Percentiles rank a stretch among this genome's conserved stretches.
Conservation (phyloP, 106 monocot genomes). For the Cymbidium sinense region DNA sequence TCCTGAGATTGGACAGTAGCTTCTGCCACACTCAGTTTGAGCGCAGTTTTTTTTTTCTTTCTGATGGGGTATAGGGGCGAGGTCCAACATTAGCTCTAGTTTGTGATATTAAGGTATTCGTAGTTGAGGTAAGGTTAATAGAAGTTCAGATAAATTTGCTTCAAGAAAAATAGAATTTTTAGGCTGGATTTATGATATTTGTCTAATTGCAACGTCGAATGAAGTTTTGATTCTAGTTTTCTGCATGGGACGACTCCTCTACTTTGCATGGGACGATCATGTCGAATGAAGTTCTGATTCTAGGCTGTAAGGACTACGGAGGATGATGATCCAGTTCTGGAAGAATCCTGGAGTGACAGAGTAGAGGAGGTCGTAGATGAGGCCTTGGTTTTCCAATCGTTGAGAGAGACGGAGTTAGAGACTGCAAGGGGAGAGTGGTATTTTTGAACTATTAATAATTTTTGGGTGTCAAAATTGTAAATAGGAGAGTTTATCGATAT, state of each 20-base stretch:
- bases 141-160: slow-evolving; percentile 3
- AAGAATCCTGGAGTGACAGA: no score
- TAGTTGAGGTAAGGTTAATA: not conserved
- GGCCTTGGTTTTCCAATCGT: no score
- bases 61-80: not conserved
- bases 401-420: no score
- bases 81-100: not conserved
- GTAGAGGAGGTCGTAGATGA: no score
- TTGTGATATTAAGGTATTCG: not conserved
- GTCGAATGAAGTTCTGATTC: no score
- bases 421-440: no score
- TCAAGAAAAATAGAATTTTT: not conserved
- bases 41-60: not conserved
- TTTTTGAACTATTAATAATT: no score
- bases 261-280: not conserved
- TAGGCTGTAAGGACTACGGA: no score
- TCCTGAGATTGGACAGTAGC: not conserved
- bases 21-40: not conserved
- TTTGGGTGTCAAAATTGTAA: no score
- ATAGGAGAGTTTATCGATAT: no score
- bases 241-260: no score
- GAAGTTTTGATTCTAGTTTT: not conserved
- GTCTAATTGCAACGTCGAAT: not conserved
- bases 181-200: not conserved
- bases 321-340: no score